Percentiles rank a stretch among this genome's conserved stretches.
Conservation (phyloP, 257 asterid genomes). For the Paulownia fortunei region DNA sequence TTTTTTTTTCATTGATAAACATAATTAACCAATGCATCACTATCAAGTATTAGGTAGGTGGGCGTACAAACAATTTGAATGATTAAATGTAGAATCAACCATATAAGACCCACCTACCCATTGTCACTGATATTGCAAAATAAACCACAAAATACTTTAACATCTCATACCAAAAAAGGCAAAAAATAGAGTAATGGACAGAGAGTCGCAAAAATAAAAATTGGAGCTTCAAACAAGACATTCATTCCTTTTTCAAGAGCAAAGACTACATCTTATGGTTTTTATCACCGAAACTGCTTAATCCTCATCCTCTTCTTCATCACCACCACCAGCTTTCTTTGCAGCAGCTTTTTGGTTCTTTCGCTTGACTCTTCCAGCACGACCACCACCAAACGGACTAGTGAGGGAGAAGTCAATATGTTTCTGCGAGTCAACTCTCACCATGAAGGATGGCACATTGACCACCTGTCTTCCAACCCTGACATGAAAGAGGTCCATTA, state of each 20-base stretch:
- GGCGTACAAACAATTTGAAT: not conserved
- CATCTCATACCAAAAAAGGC: not conserved
- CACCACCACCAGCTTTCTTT: constrained; percentile 49
- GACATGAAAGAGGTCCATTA: not conserved
- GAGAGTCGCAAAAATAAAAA: not conserved
- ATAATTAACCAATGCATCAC: no score
- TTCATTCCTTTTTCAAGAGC: not conserved
- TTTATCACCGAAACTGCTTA: not conserved
- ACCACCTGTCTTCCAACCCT: constrained; percentile 52
- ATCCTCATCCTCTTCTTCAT: constrained; percentile 46
- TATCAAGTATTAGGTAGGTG: not conserved
- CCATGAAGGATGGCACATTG: constrained; percentile 45
- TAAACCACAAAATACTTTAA: constrained; percentile 4
- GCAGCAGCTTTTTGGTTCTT: constrained; percentile 52
- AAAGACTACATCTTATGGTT: not conserved
- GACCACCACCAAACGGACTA: constrained; percentile 50
- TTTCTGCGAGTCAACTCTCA: constrained; percentile 44
- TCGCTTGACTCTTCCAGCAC: constrained; percentile 50
- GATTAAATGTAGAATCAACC: not conserved
- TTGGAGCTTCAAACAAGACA: not conserved
- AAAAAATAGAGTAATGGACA: not conserved
- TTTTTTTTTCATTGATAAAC: no score
- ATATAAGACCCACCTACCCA: not conserved
- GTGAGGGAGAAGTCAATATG: constrained; percentile 44
- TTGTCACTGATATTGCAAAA: not conserved